Percentiles rank a stretch among this genome's conserved stretches.
Evolutionary conservation across 768 basidiomycete genomes (phyloP).

Genomic region (Pulveroboletus frians): DNA sequence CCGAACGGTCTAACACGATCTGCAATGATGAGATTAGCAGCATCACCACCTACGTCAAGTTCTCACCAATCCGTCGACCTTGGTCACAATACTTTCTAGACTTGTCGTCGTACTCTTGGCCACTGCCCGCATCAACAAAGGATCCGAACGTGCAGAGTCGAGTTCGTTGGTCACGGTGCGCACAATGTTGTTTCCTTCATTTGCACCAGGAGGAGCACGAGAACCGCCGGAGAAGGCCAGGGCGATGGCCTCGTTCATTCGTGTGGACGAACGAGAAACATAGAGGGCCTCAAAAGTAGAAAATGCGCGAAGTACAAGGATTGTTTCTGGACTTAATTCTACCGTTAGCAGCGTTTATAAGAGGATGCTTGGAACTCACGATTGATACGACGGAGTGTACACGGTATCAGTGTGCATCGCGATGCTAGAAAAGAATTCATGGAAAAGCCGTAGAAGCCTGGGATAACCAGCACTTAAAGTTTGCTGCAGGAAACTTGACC

Average conservation of each 20-base stretch:
- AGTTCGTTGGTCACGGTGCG: constrained; percentile 85
- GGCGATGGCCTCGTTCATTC: constrained; percentile 76
- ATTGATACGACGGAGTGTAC: constrained; percentile 80
- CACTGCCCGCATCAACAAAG: constrained; percentile 72
- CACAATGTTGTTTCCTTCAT: constrained; percentile 73
- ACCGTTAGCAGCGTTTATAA: neutral
- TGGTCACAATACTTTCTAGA: constrained; percentile 61
- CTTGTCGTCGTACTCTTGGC: constrained; percentile 67
- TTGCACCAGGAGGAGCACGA: constrained; percentile 64
- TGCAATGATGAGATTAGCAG: constrained; percentile 25
- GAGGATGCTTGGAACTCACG: constrained; percentile 39
- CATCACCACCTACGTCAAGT: neutral
- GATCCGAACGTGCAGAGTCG: constrained; percentile 50
- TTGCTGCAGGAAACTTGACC: constrained; percentile 86
- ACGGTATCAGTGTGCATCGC: constrained; percentile 93
- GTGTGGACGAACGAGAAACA: constrained; percentile 73
- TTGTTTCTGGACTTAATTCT: constrained; percentile 74
- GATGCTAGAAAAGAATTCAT: constrained; percentile 95
- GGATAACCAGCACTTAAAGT: constrained; percentile 85
- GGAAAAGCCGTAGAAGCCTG: constrained; percentile 82
- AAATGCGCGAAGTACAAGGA: constrained; percentile 79
- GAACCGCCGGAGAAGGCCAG: constrained; percentile 71
- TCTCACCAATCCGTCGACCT: constrained; percentile 67
- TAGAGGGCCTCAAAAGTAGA: constrained; percentile 85
- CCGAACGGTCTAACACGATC: constrained; percentile 68